Conservation (phyloP, 768 basidiomycete species). For the Suillus clintonianus region DNA sequence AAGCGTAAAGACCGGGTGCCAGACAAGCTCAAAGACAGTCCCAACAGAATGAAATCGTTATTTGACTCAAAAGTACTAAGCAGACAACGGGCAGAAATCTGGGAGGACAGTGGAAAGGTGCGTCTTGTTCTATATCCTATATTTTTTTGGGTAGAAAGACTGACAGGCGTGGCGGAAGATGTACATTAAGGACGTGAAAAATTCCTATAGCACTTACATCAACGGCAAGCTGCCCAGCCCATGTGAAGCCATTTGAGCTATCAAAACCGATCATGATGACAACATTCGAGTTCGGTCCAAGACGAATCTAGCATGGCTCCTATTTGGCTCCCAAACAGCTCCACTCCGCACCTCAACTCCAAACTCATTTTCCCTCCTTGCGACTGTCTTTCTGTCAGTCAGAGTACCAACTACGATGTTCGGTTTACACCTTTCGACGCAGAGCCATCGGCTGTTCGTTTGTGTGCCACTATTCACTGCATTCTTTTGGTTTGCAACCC, state of each 20-base stretch:
- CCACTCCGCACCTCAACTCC: too few relatives aligned
- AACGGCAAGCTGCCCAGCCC: constrained; percentile 90
- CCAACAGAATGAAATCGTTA: constrained; percentile 93
- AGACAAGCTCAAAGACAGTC: constrained; percentile 94
- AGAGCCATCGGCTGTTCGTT: constrained; percentile 59
- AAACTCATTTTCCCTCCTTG: too few relatives aligned
- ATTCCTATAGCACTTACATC: constrained; percentile 97
- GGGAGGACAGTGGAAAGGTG: constrained; percentile 90
- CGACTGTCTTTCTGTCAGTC: not conserved
- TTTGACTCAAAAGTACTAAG: constrained; percentile 96
- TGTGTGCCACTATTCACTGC: constrained; percentile 63
- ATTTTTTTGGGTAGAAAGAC: constrained; percentile 11
- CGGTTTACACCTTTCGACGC: constrained; percentile 4
- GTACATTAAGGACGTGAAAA: constrained; percentile 97
- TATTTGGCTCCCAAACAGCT: too few relatives aligned
- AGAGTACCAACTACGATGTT: constrained; percentile 20
- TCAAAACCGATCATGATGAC: constrained; percentile 83
- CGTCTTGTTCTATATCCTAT: constrained; percentile 17
- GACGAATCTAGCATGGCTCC: not conserved
- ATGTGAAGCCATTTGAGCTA: constrained; percentile 94
- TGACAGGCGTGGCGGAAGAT: constrained; percentile 53
- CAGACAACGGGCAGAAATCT: constrained; percentile 95
- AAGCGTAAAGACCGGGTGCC: constrained; percentile 89
- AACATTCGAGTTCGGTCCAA: not conserved
- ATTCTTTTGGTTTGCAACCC: constrained; percentile 70